A percentile compares a stretch with the other conserved stretches of the same genome.
Evolutionary conservation across 2,329 filamentous ascomycete genomes (phyloP).

Genomic region (Colletotrichum sidae): DNA sequence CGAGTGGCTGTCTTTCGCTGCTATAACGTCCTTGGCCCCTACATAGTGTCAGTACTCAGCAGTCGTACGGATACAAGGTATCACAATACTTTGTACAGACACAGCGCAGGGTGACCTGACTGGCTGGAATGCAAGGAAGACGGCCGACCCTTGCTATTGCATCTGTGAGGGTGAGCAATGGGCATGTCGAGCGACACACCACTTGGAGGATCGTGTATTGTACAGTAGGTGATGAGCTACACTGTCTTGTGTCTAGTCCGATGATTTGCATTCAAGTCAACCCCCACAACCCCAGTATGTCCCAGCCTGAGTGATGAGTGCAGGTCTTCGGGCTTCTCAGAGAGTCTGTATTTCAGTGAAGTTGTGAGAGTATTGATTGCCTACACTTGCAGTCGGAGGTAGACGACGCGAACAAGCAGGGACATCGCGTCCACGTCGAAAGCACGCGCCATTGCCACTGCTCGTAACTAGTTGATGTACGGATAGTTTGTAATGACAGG

Average conservation of each 20-base stretch:
- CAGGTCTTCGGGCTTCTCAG: constrained; percentile 5
- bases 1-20: constrained; percentile 11
- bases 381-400: constrained; percentile 5
- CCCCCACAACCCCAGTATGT: too few species aligned
- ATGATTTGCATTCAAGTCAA: too few species aligned
- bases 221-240: too few species aligned
- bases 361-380: constrained; percentile 27
- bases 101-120: constrained; percentile 5
- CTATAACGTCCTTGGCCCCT: constrained; percentile 1
- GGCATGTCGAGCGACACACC: constrained; percentile 24
- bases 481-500: too few species aligned
- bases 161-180: constrained; percentile 23
- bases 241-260: too few species aligned
- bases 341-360: constrained; percentile 2
- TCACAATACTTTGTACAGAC: too few species aligned
- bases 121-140: constrained; percentile 21
- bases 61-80: neutral
- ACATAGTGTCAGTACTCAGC: neutral
- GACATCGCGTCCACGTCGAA: too few species aligned
- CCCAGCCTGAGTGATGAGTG: neutral
- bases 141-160: constrained; percentile 22
- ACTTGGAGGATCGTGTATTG: neutral
- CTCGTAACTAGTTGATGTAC: too few species aligned
- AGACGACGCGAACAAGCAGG: constrained; percentile 1
- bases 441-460: too few species aligned